Evolutionary conservation across 768 basidiomycete species (phyloP).

Genomic region (Pulveroboletus sp.): DNA sequence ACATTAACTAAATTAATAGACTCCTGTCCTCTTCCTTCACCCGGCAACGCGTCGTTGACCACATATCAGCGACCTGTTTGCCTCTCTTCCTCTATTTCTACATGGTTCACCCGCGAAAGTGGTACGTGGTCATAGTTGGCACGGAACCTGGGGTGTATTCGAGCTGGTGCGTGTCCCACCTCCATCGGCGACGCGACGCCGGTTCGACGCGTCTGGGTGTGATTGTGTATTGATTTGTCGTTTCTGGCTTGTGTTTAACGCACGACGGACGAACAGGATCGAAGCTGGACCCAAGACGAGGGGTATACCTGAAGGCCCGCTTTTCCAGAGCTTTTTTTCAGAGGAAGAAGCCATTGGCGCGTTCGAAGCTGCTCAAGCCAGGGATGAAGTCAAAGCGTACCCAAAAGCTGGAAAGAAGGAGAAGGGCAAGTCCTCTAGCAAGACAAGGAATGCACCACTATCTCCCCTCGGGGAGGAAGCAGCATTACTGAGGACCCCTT

Average conservation of each 20-base stretch:
- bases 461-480: conserved; percentile 18
- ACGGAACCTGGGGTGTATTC: conserved; percentile 29
- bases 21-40: conserved; percentile 20
- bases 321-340: conserved; percentile 41
- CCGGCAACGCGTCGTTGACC: conserved; percentile 1
- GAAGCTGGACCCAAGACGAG: conserved; percentile 42
- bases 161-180: conserved; percentile 18
- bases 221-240: conserved; percentile 27
- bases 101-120: conserved; percentile 22
- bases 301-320: conserved; percentile 39
- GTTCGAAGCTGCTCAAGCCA: conserved; percentile 28
- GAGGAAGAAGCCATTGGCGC: conserved; percentile 38
- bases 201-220: conserved; percentile 6
- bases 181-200: conserved; percentile 3
- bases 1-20: conserved; percentile 17
- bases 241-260: conserved; percentile 5
- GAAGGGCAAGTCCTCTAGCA: not conserved
- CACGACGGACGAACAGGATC: conserved; percentile 35
- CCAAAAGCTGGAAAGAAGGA: not conserved
- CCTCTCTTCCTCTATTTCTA: not conserved
- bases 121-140: conserved; percentile 29
- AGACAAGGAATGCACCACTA: conserved; percentile 5
- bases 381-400: conserved; percentile 27
- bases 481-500: conserved; percentile 17
- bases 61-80: not conserved